Evolutionary conservation across 2,329 filamentous ascomycete species (phyloP).

Genomic region (Colletotrichum spinosum): DNA sequence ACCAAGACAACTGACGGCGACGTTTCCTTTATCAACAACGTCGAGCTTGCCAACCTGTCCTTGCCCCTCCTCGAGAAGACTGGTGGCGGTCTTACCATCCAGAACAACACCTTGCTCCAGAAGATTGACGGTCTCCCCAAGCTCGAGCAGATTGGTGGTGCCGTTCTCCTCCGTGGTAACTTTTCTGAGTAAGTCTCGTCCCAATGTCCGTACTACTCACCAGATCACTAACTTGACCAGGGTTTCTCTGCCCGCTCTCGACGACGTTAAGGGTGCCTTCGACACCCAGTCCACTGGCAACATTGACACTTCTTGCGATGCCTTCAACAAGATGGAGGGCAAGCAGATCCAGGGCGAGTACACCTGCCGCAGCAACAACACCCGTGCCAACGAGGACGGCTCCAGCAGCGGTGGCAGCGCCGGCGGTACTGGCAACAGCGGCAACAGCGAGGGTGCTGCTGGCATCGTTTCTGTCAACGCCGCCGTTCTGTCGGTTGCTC

Average conservation of each 20-base stretch:
- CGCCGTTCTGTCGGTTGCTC: conserved; percentile 59
- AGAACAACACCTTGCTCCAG: conserved; percentile 86
- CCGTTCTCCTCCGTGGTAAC: conserved; percentile 86
- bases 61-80: conserved; percentile 76
- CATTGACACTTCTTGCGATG: conserved; percentile 65
- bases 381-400: conserved; percentile 62
- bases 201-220: not conserved
- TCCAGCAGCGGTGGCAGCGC: conserved; percentile 45
- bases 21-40: conserved; percentile 74
- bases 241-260: conserved; percentile 74
- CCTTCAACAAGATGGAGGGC: conserved; percentile 59
- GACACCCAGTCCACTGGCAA: conserved; percentile 75
- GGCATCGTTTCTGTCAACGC: conserved; percentile 60
- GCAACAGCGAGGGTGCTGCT: conserved; percentile 55
- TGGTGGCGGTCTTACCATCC: conserved; percentile 84
- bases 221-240: conserved; percentile 56
- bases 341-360: conserved; percentile 60
- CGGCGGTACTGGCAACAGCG: conserved; percentile 42
- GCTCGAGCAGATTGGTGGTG: conserved; percentile 79
- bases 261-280: conserved; percentile 78
- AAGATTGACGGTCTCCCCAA: conserved; percentile 74
- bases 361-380: conserved; percentile 63
- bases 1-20: conserved; percentile 71
- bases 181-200: conserved; percentile 67
- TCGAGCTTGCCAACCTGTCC: conserved; percentile 76